These are phyloP conservation scores for Colletotrichum limetticola DNA, from an alignment of 2,329 filamentous ascomycete species.

Conservation along the genomic window DNA sequence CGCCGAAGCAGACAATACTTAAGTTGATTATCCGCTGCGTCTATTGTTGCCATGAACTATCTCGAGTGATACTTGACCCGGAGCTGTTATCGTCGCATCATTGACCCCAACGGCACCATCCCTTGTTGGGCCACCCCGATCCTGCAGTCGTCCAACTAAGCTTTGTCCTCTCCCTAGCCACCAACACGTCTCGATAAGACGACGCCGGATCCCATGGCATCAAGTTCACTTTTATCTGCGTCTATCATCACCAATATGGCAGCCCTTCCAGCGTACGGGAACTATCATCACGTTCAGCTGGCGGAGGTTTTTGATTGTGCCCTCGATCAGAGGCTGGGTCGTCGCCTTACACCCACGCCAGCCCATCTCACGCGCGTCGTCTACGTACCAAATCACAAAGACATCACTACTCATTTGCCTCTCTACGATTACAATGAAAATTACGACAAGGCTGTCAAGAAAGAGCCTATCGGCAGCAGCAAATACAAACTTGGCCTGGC, in stretches of 20 bases:
- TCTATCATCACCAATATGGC: constrained; percentile 1
- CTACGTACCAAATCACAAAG: constrained; percentile 24
- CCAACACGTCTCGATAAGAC: neutral
- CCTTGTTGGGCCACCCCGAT: no score
- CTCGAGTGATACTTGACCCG: neutral
- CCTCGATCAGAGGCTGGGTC: constrained; percentile 12
- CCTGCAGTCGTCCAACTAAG: neutral
- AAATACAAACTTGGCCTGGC: constrained; percentile 31
- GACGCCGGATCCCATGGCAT: neutral
- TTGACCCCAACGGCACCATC: neutral
- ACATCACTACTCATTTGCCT: constrained; percentile 27
- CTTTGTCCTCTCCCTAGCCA: neutral
- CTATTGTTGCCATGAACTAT: neutral
- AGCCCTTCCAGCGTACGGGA: constrained; percentile 2
- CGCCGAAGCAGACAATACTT: neutral
- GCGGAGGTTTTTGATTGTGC: neutral
- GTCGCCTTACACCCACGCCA: constrained; percentile 12
- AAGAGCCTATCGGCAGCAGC: constrained; percentile 24
- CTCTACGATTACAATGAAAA: constrained; percentile 31
- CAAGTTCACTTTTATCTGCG: neutral
- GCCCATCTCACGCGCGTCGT: constrained; percentile 32
- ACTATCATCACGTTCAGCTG: neutral
- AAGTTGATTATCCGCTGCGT: neutral
- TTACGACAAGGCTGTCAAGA: constrained; percentile 21
- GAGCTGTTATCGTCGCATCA: neutral